Evolutionary conservation across 371 early-diverging fungal species (phyloP).

Genomic region (Mucor indicus): DNA sequence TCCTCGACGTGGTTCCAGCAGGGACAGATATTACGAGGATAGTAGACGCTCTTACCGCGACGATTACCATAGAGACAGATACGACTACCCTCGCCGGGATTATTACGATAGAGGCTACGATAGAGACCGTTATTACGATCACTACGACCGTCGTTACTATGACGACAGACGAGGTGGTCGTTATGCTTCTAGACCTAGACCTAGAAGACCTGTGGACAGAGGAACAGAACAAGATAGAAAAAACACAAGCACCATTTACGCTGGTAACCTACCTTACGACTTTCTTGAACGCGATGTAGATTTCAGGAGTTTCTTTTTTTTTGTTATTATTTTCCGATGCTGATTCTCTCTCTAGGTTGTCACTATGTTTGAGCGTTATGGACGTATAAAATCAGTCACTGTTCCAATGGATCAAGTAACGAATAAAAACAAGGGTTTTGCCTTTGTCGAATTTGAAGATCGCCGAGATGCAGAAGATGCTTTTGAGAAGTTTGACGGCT

Average conservation of each 20-base stretch:
- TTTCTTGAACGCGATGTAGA: conserved; percentile 67
- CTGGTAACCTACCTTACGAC: conserved; percentile 81
- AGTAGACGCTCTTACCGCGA: conserved; percentile 24
- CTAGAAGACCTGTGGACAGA: conserved; percentile 59
- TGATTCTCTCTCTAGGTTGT: conserved; percentile 29
- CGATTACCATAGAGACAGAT: conserved; percentile 23
- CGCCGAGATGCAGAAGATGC: conserved; percentile 78
- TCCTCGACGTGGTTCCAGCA: conserved; percentile 39
- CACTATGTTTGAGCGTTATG: conserved; percentile 74
- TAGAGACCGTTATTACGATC: conserved; percentile 31
- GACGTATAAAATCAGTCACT: conserved; percentile 61
- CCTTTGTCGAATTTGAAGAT: conserved; percentile 76
- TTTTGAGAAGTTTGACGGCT: conserved; percentile 68
- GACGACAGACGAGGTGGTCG: conserved; percentile 31
- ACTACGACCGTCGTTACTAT: conserved; percentile 25
- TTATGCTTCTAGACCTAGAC: conserved; percentile 53
- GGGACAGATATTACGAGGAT: conserved; percentile 23
- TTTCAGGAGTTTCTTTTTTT: not conserved
- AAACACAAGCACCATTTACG: conserved; percentile 63
- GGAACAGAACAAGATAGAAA: conserved; percentile 68
- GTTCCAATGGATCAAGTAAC: conserved; percentile 72
- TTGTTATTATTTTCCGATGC: not conserved
- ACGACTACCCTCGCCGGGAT: conserved; percentile 29
- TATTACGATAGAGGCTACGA: too few species aligned
- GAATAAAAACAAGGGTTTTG: conserved; percentile 78